Evolutionary conservation across 768 basidiomycete species (phyloP).

Genomic region (Chiua virens): DNA sequence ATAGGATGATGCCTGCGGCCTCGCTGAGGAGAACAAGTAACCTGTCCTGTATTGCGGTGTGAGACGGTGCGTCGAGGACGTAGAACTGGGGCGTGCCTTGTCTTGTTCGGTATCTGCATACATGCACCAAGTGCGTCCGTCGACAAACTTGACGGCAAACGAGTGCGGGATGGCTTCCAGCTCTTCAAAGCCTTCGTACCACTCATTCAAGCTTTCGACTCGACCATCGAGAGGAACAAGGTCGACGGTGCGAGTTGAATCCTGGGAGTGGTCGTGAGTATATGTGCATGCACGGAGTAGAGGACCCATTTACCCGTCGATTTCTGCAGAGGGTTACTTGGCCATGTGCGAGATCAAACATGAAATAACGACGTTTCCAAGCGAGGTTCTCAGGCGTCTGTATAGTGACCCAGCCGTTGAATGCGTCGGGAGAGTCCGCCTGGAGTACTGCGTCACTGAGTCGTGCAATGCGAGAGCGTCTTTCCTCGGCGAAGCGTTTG

Average conservation of each 20-base stretch:
- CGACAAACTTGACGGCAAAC: slow-evolving; percentile 62
- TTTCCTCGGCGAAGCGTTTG: slow-evolving; percentile 39
- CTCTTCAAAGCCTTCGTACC: slow-evolving; percentile 68
- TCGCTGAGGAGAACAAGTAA: slow-evolving; percentile 30
- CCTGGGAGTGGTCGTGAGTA: slow-evolving; percentile 22
- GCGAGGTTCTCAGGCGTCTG: slow-evolving; percentile 52
- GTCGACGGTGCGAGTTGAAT: slow-evolving; percentile 27
- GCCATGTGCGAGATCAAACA: slow-evolving; percentile 45
- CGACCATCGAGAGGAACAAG: slow-evolving; percentile 47
- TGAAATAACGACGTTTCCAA: slow-evolving; percentile 69
- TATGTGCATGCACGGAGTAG: not conserved
- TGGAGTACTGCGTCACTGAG: slow-evolving; percentile 48
- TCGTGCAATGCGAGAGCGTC: slow-evolving; percentile 41
- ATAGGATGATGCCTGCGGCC: slow-evolving; percentile 30
- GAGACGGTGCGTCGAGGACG: not conserved
- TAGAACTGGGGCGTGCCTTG: slow-evolving; percentile 41
- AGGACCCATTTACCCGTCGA: slow-evolving; percentile 41
- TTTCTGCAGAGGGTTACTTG: slow-evolving; percentile 49
- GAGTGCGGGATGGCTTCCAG: slow-evolving; percentile 64
- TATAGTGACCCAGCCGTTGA: slow-evolving; percentile 62
- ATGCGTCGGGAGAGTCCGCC: slow-evolving; percentile 34
- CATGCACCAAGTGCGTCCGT: slow-evolving; percentile 53
- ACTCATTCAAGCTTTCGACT: slow-evolving; percentile 52
- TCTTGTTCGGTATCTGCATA: slow-evolving; percentile 64
- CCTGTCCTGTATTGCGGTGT: slow-evolving; percentile 18